Evolutionary conservation across 192 early-diverging fungal species (phyloP).

Genomic region (Dissophora globulifera): DNA sequence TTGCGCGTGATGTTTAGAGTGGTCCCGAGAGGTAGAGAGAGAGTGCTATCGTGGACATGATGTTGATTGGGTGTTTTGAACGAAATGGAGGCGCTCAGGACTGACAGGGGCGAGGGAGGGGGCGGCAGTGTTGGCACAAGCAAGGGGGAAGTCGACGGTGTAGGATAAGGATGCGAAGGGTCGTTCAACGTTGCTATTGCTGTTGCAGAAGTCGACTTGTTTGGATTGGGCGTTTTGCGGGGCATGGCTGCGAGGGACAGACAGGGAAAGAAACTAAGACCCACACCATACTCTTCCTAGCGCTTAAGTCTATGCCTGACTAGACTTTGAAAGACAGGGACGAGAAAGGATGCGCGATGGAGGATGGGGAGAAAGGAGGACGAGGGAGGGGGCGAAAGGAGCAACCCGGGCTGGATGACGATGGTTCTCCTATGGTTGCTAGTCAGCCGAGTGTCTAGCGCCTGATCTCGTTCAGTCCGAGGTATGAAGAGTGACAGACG

Average conservation of each 20-base stretch:
- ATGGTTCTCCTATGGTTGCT: neutral
- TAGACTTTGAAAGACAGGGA: neutral
- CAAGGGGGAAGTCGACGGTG: constrained; percentile 32
- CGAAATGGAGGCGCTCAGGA: constrained; percentile 1
- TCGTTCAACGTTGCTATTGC: constrained; percentile 25
- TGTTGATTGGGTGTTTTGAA: constrained; percentile 13
- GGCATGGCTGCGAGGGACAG: constrained; percentile 28
- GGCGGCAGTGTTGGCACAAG: constrained; percentile 7
- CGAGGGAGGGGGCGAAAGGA: neutral
- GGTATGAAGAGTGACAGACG: neutral
- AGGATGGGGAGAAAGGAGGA: neutral
- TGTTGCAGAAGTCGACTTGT: constrained; percentile 8
- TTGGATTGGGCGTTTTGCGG: constrained; percentile 16
- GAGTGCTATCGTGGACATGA: constrained; percentile 25
- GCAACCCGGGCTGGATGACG: neutral
- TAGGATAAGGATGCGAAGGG: constrained; percentile 23
- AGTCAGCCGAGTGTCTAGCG: neutral
- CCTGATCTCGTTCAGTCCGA: constrained; percentile 1
- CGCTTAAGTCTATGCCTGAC: neutral
- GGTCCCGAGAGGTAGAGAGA: constrained; percentile 15
- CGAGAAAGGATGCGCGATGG: neutral
- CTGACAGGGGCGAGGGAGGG: constrained; percentile 8
- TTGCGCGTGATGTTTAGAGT: constrained; percentile 24
- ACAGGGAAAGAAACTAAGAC: constrained; percentile 14
- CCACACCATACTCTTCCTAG: constrained; percentile 30